Base-by-base conservation (phyloP, 2,329 filamentous ascomycete genomes). In the Sporothrix brunneoviolacea region DNA sequence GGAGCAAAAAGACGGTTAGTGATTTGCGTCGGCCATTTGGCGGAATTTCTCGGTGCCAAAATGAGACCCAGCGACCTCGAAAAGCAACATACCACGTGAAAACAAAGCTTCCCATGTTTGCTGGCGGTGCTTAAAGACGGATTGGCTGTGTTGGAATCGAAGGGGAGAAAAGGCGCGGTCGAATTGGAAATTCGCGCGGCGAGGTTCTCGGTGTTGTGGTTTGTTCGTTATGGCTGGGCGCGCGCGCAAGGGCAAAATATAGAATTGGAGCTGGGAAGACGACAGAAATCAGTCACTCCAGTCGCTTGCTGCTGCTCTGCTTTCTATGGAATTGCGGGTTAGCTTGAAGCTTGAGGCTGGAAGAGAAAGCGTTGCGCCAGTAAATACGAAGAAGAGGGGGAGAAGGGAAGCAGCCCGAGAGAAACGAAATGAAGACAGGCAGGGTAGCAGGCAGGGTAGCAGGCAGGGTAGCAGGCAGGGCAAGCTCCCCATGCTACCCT, bases 81-180 rank as follows among this genome's bases (percentile, higher is more conserved):
- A 16, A 7, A 12, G 36, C n/a, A 12, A 74, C 81, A 70, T 70
- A 86, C 83, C 83, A 86, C 67, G 77, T 82, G 72, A 86, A 86
- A 45, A 80, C 80, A 64, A 80, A 85, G 70, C 72, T 83, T 62
- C 79, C 82, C 80, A 85, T 84, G 33, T 22, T 54, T 45, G 32
- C 42, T 35, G 42, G 18, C 13, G 15, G 24, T 12, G 24, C 13
- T n/a, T 33, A 33, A 33, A 45, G n/a, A 9, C 21, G 35, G 5
- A 50, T 43, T 30, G 38, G 21, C 12, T n/a, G 28, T 22, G 6
- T 15, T 19, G 27, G 27, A 18, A 39, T 8, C 13, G 30, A 36
- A 10, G n/a, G 28, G 16, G 18, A n/a, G 28, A 15, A 30, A 18
- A 16, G 24, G 30, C 19, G 32, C 36, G 18, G 22, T 35, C 8